Percentiles rank a stretch among this genome's conserved stretches.
Conservation (phyloP, 2,329 filamentous ascomycete genomes). For the Fusarium nodosum region DNA sequence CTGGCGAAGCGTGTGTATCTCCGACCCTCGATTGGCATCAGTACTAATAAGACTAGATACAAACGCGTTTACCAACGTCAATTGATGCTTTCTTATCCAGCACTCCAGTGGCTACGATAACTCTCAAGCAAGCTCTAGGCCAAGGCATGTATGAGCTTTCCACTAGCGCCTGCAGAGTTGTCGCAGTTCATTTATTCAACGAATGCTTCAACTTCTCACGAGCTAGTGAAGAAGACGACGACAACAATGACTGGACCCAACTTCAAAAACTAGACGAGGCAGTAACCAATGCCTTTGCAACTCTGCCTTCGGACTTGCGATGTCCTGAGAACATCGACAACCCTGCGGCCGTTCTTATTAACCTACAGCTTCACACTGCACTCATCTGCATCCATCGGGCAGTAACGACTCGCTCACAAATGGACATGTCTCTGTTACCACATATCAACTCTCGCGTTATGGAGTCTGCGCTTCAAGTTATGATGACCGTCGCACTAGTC, state of each 20-base stretch:
- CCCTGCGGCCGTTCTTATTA: slow-evolving; percentile 33
- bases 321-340: slow-evolving; percentile 39
- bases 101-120: slow-evolving; percentile 51
- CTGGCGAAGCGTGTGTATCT: slow-evolving; percentile 47
- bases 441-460: slow-evolving; percentile 23
- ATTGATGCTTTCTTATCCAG: slow-evolving; percentile 24
- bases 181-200: slow-evolving; percentile 39
- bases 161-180: slow-evolving; percentile 38
- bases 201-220: slow-evolving; percentile 43
- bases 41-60: neutral
- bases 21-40: rapidly evolving
- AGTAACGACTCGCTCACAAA: slow-evolving; percentile 17
- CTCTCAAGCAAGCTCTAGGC: slow-evolving; percentile 25
- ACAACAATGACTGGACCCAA: slow-evolving; percentile 24
- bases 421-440: slow-evolving; percentile 16
- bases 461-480: slow-evolving; percentile 34
- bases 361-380: slow-evolving; percentile 34
- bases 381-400: slow-evolving; percentile 36
- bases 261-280: slow-evolving; percentile 26
- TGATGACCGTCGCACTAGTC: slow-evolving; percentile 38
- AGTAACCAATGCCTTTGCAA: slow-evolving; percentile 32
- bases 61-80: slow-evolving; percentile 17
- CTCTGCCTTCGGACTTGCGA: slow-evolving; percentile 16
- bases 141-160: slow-evolving; percentile 44
- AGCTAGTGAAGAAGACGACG: slow-evolving; percentile 27